Conservation (phyloP, 176 grass and related monocot species). For the Thalia dealbata region DNA sequence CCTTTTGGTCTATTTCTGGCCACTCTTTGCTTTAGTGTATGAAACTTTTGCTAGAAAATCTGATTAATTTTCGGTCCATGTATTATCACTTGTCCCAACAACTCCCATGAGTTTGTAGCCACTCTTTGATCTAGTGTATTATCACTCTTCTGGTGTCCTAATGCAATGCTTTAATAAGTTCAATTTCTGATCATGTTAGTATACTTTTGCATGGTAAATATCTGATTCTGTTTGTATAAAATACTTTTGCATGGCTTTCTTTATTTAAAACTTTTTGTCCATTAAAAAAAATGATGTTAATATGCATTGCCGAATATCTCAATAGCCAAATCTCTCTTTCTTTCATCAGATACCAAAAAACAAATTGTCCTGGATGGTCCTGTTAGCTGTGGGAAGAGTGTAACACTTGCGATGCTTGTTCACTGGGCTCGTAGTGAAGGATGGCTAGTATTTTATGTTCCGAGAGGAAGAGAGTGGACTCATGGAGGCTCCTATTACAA, state of each 20-base stretch:
- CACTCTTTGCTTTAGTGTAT: not conserved
- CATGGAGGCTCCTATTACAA: conserved; percentile 94
- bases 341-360: conserved; percentile 48
- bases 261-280: not conserved
- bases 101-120: not conserved
- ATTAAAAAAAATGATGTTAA: not conserved
- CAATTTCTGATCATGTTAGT: not conserved
- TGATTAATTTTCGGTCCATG: not conserved
- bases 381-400: conserved; percentile 77
- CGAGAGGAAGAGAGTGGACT: conserved; percentile 79
- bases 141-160: not conserved
- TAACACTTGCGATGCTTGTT: conserved; percentile 92
- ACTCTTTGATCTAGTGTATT: too few species aligned
- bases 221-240: not conserved
- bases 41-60: not conserved
- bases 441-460: conserved; percentile 97
- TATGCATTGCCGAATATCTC: not conserved
- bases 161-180: not conserved
- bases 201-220: too few species aligned
- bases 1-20: not conserved
- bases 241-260: not conserved
- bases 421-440: conserved; percentile 92
- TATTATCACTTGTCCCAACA: not conserved
- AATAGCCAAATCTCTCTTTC: not conserved
- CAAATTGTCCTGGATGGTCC: conserved; percentile 95